Base-by-base conservation (phyloP, 768 basidiomycete genomes). In the Trametes cinnabarina region DNA sequence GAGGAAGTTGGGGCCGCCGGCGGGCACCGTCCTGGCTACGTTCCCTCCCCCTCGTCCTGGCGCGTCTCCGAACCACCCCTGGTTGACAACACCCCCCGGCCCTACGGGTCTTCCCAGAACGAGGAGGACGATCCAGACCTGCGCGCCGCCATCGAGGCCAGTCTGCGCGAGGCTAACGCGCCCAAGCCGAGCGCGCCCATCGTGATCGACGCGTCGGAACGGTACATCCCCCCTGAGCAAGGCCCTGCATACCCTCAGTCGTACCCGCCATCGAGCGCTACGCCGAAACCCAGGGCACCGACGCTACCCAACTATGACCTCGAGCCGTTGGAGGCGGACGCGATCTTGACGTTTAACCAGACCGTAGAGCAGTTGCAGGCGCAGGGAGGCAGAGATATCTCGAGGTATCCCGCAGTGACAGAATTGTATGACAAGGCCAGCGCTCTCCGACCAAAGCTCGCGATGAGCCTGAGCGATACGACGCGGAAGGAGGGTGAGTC, bases 141-240 rank as follows among this genome's bases (percentile, higher is more conserved):
- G 19, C 83, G 80, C 57, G 91, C 96, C 19, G 97, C 97, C 0
- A 99, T 99, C 49, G 94, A 98, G 68, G 97, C 97, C 0, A 93
- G 90, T 68, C 72, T 99, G 60, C 80, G 86, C n/a, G 97, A 99
- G 65, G 87, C 82, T 3, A 85, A 79, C 57, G 86, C 89, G 11
- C 87, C 88, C 0, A 84, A 79, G 61, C 86, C 92, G 7, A 92
- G 90, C 65, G 91, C 90, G 0, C 93, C 94, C 0, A 71, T 81
- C 17, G 82, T 79, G 10, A 65, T 82, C 7, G 82, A 88, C 49
- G 77, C 82, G 2, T 67, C 71, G 1, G 83, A 86, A 23, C 28
- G 55, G 32, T 55, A 55, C 39, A 14, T 22, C n/a, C n/a, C 46
- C 17, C n/a, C 43, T 12, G 37, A 47, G 23, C 55, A 50, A 3